Evolutionary conservation across 2,329 filamentous ascomycete species (phyloP).

Genomic region (Xylariaceae sp.): DNA sequence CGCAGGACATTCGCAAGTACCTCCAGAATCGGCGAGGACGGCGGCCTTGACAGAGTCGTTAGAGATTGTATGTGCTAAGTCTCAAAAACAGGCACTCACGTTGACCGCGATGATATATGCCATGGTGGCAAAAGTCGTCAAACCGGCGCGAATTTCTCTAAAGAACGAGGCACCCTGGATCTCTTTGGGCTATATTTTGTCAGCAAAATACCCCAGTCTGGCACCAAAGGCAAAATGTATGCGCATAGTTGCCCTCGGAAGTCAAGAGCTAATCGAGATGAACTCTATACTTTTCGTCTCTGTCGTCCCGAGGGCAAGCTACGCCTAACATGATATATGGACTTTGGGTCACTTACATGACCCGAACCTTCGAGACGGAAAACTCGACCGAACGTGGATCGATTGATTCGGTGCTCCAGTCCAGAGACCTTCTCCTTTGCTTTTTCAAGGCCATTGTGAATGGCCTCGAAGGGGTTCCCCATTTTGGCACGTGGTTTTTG

Average conservation of each 20-base stretch:
- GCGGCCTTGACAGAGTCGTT: slow-evolving; percentile 45
- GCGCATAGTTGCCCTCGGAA: too few relatives aligned
- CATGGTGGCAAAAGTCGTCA: slow-evolving; percentile 79
- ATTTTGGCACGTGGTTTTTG: slow-evolving; percentile 5
- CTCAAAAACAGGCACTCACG: slow-evolving; percentile 32
- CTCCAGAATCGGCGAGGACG: slow-evolving; percentile 70
- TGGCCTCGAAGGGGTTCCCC: slow-evolving; percentile 3
- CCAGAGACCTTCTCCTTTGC: slow-evolving; percentile 14
- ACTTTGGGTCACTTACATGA: slow-evolving; percentile 53
- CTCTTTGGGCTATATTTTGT: slow-evolving; percentile 52
- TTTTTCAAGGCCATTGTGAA: slow-evolving; percentile 17
- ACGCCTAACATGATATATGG: too few relatives aligned
- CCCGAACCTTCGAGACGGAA: slow-evolving; percentile 61
- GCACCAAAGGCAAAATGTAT: too few relatives aligned
- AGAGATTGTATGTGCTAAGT: background rate
- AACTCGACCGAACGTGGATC: slow-evolving; percentile 45
- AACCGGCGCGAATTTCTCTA: slow-evolving; percentile 70
- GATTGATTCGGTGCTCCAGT: slow-evolving; percentile 29
- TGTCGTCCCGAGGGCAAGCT: too few relatives aligned
- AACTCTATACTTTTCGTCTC: too few relatives aligned
- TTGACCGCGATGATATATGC: slow-evolving; percentile 78
- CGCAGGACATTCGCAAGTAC: slow-evolving; percentile 62
- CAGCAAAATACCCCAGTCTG: too few relatives aligned
- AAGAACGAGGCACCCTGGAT: slow-evolving; percentile 66
- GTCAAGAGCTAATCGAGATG: too few relatives aligned